Percentiles rank a stretch among this genome's conserved stretches.
Conservation (phyloP, 23 red algal genomes). For the Rhodosorus marinus region DNA sequence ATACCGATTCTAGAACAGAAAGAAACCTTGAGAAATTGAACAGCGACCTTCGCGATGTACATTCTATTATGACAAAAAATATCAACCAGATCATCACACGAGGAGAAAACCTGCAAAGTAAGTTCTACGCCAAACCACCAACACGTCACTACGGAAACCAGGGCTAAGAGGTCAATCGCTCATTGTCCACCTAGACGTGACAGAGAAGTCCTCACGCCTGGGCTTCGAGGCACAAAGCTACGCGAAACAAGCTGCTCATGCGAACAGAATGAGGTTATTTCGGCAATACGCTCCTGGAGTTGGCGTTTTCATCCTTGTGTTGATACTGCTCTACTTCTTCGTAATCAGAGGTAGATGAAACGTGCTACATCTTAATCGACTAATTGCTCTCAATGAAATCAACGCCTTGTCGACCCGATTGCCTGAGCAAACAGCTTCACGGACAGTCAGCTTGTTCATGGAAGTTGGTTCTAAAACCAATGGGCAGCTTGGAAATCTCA, state of each 20-base stretch:
- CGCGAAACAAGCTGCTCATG: constrained; percentile 44
- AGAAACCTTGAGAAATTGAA: constrained; percentile 88
- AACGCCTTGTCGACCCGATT: too few relatives aligned
- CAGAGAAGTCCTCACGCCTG: constrained; percentile 45
- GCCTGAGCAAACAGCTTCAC: too few relatives aligned
- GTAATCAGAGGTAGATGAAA: too few relatives aligned
- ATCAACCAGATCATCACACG: constrained; percentile 90
- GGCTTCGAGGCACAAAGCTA: constrained; percentile 62
- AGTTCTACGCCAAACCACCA: not conserved
- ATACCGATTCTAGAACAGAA: constrained; percentile 75
- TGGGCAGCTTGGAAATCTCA: too few relatives aligned
- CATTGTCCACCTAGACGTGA: constrained; percentile 17
- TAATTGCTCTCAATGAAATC: too few relatives aligned
- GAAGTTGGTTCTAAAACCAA: too few relatives aligned
- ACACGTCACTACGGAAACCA: constrained; percentile 7
- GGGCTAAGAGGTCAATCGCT: not conserved
- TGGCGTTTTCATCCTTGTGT: constrained; percentile 26
- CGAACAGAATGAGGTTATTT: constrained; percentile 57
- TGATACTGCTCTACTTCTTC: constrained; percentile 2
- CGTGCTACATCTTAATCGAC: too few relatives aligned
- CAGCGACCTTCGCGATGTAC: constrained; percentile 82
- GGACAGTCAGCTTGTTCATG: too few relatives aligned
- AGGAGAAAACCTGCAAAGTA: constrained; percentile 77
- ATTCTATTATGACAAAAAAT: constrained; percentile 91
- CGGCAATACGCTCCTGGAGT: constrained; percentile 58